Percentiles rank a stretch among this genome's conserved stretches.
phyloP scores from a whole-genome alignment of 108 stramenopile genomes.

The Seminavis robusta region DNA sequence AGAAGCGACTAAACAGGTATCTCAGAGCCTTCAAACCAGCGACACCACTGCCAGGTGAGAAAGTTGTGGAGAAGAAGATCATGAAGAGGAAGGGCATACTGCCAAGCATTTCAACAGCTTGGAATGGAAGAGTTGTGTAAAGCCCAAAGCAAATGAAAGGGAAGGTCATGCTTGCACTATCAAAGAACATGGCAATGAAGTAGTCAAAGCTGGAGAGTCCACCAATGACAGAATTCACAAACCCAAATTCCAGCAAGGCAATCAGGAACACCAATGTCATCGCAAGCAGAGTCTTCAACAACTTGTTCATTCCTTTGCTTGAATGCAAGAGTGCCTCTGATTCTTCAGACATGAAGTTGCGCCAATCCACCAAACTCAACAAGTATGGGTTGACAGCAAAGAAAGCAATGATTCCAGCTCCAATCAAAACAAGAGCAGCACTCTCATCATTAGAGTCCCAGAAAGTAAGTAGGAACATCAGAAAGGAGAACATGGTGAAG shows the following conservation, averaged over 20 bases:
- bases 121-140: slow-evolving; percentile 46
- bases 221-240: slow-evolving; percentile 24
- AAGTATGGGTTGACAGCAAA: slow-evolving; percentile 66
- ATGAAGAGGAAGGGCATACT: slow-evolving; percentile 57
- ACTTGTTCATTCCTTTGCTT: slow-evolving; percentile 48
- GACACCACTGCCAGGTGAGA: slow-evolving; percentile 62
- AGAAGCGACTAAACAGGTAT: slow-evolving; percentile 61
- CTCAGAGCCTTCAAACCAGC: slow-evolving; percentile 44
- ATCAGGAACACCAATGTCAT: slow-evolving; percentile 33
- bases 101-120: slow-evolving; percentile 58
- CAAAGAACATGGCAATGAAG: slow-evolving; percentile 50
- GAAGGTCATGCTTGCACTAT: slow-evolving; percentile 41
- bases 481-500: slow-evolving; percentile 42
- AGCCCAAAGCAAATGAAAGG: slow-evolving; percentile 47
- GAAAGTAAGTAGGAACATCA: slow-evolving; percentile 42
- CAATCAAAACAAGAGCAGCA: slow-evolving; percentile 48
- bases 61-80: slow-evolving; percentile 71
- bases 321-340: slow-evolving; percentile 60
- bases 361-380: slow-evolving; percentile 54
- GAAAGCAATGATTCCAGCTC: slow-evolving; percentile 44
- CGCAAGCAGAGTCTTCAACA: slow-evolving; percentile 40
- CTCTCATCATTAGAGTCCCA: slow-evolving; percentile 45
- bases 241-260: slow-evolving; percentile 34
- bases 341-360: slow-evolving; percentile 59
- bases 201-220: slow-evolving; percentile 22